A percentile compares a stretch with the other conserved stretches of the same genome.
Evolutionary conservation across 140 eudicot genomes (phyloP).

Genomic region (Erigeron philadelphicus): DNA sequence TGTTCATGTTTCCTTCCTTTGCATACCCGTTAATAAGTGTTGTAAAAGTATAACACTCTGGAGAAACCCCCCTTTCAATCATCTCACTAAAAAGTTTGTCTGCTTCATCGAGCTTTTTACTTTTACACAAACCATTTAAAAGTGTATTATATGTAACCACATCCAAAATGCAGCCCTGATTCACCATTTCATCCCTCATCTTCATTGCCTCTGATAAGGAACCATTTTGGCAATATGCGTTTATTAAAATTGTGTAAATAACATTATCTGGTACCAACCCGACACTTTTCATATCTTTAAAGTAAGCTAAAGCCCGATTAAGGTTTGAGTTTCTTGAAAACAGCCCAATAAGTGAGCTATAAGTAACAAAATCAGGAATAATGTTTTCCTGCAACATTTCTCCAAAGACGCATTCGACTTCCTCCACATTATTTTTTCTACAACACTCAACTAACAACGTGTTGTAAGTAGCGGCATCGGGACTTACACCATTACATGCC

Average conservation of each 20-base stretch:
- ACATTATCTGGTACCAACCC: constrained; percentile 69
- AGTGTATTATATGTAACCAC: constrained; percentile 70
- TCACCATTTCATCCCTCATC: constrained; percentile 68
- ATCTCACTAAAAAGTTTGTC: constrained; percentile 65
- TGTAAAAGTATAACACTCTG: constrained; percentile 63
- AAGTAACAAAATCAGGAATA: constrained; percentile 61
- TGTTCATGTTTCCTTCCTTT: constrained; percentile 50
- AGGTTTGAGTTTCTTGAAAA: constrained; percentile 53
- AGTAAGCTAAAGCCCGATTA: constrained; percentile 48
- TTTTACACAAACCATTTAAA: constrained; percentile 62
- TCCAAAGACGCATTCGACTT: constrained; percentile 38
- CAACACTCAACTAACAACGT: constrained; percentile 59
- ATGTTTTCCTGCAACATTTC: constrained; percentile 45
- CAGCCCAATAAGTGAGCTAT: constrained; percentile 57
- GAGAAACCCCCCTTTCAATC: constrained; percentile 52
- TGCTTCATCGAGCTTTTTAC: constrained; percentile 58
- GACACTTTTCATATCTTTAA: constrained; percentile 44
- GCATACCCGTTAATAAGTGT: constrained; percentile 73
- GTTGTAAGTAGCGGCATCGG: constrained; percentile 63
- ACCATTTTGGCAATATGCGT: constrained; percentile 57
- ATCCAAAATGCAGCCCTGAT: constrained; percentile 62
- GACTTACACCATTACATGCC: constrained; percentile 44
- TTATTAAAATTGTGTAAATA: constrained; percentile 63
- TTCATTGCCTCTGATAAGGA: constrained; percentile 56
- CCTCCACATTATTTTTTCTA: constrained; percentile 35